Conservation (phyloP, 1,284 basidiomycete species). For the Ganoderma lingzhi region DNA sequence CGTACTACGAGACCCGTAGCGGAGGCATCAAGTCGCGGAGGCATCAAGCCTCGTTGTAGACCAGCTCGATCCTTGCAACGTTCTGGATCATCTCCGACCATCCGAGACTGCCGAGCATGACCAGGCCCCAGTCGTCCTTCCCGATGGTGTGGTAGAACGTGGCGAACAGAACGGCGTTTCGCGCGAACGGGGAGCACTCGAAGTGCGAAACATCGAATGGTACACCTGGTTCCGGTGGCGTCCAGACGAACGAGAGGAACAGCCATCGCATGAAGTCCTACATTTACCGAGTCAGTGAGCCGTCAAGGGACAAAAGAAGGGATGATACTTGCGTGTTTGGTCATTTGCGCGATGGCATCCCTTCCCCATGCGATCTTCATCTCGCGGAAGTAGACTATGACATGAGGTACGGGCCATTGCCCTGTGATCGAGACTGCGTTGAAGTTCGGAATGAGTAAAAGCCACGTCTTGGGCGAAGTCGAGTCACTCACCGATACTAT, state of each 20-base stretch:
- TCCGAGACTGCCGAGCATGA: constrained; percentile 21
- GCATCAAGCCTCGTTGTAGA: constrained; percentile 15
- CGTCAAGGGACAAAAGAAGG: background rate
- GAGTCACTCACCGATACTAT: background rate
- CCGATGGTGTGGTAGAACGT: constrained; percentile 21
- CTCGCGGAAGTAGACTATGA: constrained; percentile 22
- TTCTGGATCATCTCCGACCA: constrained; percentile 23
- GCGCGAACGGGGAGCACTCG: constrained; percentile 17
- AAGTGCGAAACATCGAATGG: constrained; percentile 16
- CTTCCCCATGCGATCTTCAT: constrained; percentile 25
- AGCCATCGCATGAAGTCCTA: constrained; percentile 20
- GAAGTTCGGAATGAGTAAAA: background rate
- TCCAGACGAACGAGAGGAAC: constrained; percentile 19
- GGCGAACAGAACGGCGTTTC: constrained; percentile 17
- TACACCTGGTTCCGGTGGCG: constrained; percentile 12
- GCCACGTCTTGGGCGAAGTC: background rate
- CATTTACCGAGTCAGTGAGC: background rate
- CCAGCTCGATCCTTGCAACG: constrained; percentile 19
- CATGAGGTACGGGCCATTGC: constrained; percentile 23
- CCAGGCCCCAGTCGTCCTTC: constrained; percentile 18
- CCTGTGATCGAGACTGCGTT: constrained; percentile 10
- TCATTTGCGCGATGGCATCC: constrained; percentile 15
- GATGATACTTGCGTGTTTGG: background rate
- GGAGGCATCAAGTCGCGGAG: too few species aligned
- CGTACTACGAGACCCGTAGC: too few species aligned